Conservation (phyloP, 495 filamentous ascomycete genomes). For the Trypethelium eluteriae region DNA sequence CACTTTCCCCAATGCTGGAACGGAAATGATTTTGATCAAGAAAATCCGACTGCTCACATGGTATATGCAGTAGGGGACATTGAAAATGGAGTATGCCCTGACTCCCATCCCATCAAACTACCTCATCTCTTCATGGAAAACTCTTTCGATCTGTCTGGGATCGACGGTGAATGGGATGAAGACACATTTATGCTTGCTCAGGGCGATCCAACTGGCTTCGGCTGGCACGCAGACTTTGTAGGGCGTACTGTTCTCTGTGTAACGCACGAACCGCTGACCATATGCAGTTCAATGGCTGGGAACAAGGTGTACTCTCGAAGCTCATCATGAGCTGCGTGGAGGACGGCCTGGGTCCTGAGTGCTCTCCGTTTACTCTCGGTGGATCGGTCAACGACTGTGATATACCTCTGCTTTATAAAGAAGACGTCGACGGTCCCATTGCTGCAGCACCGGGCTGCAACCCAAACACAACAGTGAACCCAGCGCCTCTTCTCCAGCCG, state of each 20-base stretch:
- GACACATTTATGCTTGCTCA: constrained; percentile 11
- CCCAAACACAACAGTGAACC: constrained; percentile 13
- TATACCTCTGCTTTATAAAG: constrained; percentile 1
- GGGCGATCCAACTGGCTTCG: constrained; percentile 15
- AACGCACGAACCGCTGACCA: background rate
- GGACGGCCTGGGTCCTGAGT: constrained; percentile 1
- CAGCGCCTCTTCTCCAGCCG: constrained; percentile 3
- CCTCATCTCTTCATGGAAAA: constrained; percentile 19
- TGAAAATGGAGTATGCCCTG: constrained; percentile 11
- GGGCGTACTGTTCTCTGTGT: background rate
- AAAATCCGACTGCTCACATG: constrained; percentile 12
- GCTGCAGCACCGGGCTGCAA: constrained; percentile 13
- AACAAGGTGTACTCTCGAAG: constrained; percentile 14
- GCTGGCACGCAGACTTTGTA: constrained; percentile 17
- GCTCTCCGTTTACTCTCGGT: background rate
- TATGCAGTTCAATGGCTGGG: constrained; percentile 15
- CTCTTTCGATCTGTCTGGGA: constrained; percentile 10
- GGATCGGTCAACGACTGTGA: background rate
- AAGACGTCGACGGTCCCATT: constrained; percentile 15
- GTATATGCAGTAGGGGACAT: constrained; percentile 11
- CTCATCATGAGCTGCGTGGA: constrained; percentile 10
- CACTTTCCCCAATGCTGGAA: constrained; percentile 21
- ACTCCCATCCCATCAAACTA: constrained; percentile 10
- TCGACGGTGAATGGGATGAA: constrained; percentile 7
- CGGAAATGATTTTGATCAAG: constrained; percentile 11